Evolutionary conservation across 441 rosid genomes (phyloP).

Genomic region (Adansonia grandidieri): DNA sequence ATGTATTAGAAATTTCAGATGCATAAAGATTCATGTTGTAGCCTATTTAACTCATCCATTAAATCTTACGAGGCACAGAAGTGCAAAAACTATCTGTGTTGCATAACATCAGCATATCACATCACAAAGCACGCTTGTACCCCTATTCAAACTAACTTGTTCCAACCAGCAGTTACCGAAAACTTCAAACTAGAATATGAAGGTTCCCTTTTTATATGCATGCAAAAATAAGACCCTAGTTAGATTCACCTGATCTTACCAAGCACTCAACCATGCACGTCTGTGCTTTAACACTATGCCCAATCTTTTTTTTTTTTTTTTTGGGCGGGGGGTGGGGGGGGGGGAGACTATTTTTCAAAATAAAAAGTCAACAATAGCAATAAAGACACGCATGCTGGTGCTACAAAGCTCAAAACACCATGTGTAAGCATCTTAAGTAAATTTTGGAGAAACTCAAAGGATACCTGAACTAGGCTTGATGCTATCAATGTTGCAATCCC

Average conservation of each 20-base stretch:
- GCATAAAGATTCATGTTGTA: not conserved
- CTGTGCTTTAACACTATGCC: not conserved
- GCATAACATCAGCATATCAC: not conserved
- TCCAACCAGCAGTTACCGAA: not conserved
- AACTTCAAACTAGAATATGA: not conserved
- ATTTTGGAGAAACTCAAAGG: slow-evolving; percentile 22
- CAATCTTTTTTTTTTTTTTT: not conserved
- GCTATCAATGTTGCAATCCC: slow-evolving; percentile 81
- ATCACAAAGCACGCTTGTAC: no score
- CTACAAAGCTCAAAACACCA: not conserved
- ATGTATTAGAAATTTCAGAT: slow-evolving; percentile 11
- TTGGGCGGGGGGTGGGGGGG: no score
- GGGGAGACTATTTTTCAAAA: not conserved
- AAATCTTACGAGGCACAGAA: no score
- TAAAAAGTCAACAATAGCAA: not conserved
- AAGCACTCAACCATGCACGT: not conserved
- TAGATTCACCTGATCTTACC: slow-evolving; percentile 1
- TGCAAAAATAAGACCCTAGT: not conserved
- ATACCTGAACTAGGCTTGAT: slow-evolving; percentile 85
- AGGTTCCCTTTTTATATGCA: not conserved
- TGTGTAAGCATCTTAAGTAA: not conserved
- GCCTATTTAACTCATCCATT: not conserved
- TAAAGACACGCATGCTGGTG: not conserved
- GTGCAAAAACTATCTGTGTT: not conserved
- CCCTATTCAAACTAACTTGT: not conserved